Conservation (phyloP, 805 yeast genomes). For the Wickerhamiella brachini region DNA sequence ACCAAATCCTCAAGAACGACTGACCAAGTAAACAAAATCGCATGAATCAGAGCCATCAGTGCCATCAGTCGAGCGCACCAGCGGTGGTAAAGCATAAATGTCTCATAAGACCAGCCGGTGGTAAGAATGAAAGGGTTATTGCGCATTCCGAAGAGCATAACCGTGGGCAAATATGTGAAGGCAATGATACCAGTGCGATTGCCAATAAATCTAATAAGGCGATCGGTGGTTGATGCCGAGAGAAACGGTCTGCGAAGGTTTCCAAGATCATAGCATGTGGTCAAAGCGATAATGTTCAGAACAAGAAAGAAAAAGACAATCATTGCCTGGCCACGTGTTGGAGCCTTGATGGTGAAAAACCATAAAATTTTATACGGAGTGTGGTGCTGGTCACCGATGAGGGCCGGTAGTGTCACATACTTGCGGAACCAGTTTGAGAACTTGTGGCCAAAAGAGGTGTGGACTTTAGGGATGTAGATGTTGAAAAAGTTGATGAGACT, state of each 20-base stretch:
- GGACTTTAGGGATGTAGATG: constrained; percentile 16
- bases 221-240: constrained; percentile 27
- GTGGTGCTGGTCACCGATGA: constrained; percentile 19
- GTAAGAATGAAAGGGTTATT: constrained; percentile 51
- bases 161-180: constrained; percentile 34
- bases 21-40: constrained; percentile 21
- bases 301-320: constrained; percentile 25
- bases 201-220: constrained; percentile 24
- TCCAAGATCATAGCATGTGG: constrained; percentile 14
- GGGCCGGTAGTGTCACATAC: constrained; percentile 23
- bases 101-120: constrained; percentile 49
- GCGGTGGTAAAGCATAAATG: constrained; percentile 47
- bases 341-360: constrained; percentile 19
- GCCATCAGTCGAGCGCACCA: constrained; percentile 38
- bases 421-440: constrained; percentile 16
- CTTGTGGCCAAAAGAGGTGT: constrained; percentile 22
- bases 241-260: constrained; percentile 13
- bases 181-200: constrained; percentile 38
- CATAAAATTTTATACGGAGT: constrained; percentile 16
- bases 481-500: constrained; percentile 13
- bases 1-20: constrained; percentile 15
- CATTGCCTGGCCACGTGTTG: constrained; percentile 32
- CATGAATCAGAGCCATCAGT: constrained; percentile 34
- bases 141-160: constrained; percentile 49
- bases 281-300: constrained; percentile 21